These are phyloP conservation scores for Ganoderma multipileum DNA, from an alignment of 1,284 basidiomycete genomes.

Conservation along the genomic window DNA sequence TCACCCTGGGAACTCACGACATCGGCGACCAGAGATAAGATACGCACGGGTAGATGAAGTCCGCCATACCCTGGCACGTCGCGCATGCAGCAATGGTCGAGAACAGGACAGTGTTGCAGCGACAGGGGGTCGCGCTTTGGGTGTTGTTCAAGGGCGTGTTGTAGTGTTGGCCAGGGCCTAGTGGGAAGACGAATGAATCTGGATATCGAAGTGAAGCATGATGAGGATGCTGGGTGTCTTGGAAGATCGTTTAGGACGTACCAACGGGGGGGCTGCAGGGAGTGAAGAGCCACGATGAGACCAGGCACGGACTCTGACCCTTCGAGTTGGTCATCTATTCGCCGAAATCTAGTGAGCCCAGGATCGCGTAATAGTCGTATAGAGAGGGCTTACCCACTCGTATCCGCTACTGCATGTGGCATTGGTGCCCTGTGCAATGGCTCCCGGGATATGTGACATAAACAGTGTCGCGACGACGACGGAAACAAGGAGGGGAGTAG, in stretches of 20 bases:
- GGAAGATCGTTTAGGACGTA: background rate
- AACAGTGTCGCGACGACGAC: background rate
- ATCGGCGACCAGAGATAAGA: background rate
- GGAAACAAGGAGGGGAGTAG: background rate
- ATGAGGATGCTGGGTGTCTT: background rate
- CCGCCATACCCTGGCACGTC: conserved; percentile 19
- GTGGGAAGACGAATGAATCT: conserved; percentile 22
- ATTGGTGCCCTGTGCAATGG: conserved; percentile 18
- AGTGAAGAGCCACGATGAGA: conserved; percentile 23
- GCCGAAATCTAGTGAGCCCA: background rate
- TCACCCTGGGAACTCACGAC: background rate
- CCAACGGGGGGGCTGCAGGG: conserved; percentile 21
- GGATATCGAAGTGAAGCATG: background rate
- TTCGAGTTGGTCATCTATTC: conserved; percentile 25
- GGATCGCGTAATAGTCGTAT: background rate
- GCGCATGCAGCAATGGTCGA: conserved; percentile 23
- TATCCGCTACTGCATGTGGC: conserved; percentile 13
- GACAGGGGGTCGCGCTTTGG: conserved; percentile 17
- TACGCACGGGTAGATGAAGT: conserved; percentile 14
- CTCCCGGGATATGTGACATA: background rate
- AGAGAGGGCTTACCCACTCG: conserved; percentile 19
- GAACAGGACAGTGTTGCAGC: conserved; percentile 27
- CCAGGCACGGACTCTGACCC: conserved; percentile 26
- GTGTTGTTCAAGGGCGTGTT: conserved; percentile 13
- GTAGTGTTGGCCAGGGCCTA: conserved; percentile 19